phyloP scores from a whole-genome alignment of 129 eudicot genomes.

The Lactuca saligna region DNA sequence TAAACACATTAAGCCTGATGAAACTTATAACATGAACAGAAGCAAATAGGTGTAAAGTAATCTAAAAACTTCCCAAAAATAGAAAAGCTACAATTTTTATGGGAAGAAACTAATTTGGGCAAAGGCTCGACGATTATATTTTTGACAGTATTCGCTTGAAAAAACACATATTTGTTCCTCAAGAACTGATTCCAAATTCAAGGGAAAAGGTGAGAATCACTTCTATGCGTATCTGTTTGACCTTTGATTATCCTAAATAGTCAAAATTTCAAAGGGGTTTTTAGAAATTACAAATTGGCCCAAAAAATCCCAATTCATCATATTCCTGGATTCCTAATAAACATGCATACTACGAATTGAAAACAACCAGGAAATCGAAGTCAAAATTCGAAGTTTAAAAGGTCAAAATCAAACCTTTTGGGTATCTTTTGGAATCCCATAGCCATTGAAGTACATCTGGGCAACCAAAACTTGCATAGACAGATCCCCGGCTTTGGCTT shows the following conservation, averaged over 20 bases:
- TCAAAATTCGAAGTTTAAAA: slow-evolving; percentile 4
- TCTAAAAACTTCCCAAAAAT: slow-evolving; percentile 12
- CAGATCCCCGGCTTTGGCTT: slow-evolving; percentile 74
- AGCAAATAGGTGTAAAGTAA: slow-evolving; percentile 3
- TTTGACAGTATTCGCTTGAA: not conserved
- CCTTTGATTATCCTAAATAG: slow-evolving; percentile 11
- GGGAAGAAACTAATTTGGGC: not conserved
- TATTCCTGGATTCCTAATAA: slow-evolving; percentile 12
- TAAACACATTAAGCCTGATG: not conserved
- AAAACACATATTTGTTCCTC: not conserved
- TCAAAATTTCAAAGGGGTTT: slow-evolving; percentile 24
- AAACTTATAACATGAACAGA: not conserved
- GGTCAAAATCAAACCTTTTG: slow-evolving; percentile 51
- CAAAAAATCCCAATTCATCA: slow-evolving; percentile 15
- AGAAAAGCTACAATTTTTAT: slow-evolving; percentile 8
- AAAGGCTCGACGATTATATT: not conserved
- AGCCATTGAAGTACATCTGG: slow-evolving; percentile 75
- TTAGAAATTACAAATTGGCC: slow-evolving; percentile 6
- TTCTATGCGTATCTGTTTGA: slow-evolving; percentile 13
- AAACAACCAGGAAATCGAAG: slow-evolving; percentile 6
- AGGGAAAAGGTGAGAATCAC: not conserved
- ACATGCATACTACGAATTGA: slow-evolving; percentile 2
- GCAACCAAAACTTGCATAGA: slow-evolving; percentile 71
- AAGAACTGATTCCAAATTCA: slow-evolving; percentile 8
- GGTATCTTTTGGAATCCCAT: slow-evolving; percentile 67